Conservation (phyloP, 2,329 filamentous ascomycete species). For the Exophiala oligosperma region DNA sequence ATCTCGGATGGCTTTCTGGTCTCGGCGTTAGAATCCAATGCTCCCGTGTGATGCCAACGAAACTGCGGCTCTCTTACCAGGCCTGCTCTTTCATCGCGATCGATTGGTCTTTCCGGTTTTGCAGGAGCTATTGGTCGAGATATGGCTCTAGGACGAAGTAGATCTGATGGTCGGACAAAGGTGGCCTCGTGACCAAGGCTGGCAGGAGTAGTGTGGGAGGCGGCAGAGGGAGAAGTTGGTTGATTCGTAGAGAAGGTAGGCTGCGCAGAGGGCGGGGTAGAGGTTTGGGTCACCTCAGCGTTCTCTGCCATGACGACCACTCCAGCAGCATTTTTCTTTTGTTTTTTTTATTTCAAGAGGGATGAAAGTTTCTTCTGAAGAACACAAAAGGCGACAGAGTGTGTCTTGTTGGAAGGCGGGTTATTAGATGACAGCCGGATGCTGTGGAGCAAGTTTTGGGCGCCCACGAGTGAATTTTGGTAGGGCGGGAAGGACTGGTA, state of each 20-base stretch:
- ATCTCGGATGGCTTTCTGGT: constrained; percentile 83
- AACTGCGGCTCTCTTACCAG: constrained; percentile 40
- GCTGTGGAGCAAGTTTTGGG: neutral
- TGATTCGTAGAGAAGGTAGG: constrained; percentile 10
- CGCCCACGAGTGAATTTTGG: neutral
- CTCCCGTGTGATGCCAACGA: neutral
- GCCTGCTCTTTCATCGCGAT: constrained; percentile 51
- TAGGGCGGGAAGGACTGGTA: neutral
- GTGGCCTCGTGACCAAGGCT: constrained; percentile 42
- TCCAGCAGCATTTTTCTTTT: constrained; percentile 18
- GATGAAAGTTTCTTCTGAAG: constrained; percentile 2
- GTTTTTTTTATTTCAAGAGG: neutral
- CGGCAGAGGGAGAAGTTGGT: constrained; percentile 10
- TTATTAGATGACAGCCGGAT: neutral
- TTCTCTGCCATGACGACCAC: constrained; percentile 22
- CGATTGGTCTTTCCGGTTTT: constrained; percentile 46
- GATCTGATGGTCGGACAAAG: constrained; percentile 51
- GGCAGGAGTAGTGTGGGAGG: constrained; percentile 6
- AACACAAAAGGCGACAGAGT: neutral
- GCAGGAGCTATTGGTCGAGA: constrained; percentile 43
- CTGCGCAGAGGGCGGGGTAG: constrained; percentile 15
- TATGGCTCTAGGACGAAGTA: constrained; percentile 42
- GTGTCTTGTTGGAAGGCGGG: neutral
- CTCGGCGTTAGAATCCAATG: constrained; percentile 5
- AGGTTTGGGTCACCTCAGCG: constrained; percentile 21